Evolutionary conservation across 148 eudicot species (phyloP).

Genomic region (Agrostemma githago): DNA sequence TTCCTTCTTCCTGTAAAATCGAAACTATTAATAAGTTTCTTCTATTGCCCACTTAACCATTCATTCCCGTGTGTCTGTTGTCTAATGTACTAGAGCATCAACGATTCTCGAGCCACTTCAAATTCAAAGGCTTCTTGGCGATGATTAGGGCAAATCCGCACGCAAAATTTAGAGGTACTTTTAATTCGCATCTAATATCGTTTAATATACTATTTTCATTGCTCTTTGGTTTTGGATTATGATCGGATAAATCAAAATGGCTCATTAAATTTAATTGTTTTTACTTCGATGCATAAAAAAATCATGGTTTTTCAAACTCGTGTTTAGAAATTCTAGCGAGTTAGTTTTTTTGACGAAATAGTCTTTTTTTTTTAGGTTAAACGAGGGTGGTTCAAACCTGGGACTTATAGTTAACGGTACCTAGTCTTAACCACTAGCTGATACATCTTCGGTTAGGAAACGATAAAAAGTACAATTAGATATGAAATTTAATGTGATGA

Average conservation of each 20-base stretch:
- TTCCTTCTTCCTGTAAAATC: not conserved
- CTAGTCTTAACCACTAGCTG: too few species aligned
- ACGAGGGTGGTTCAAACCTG: too few species aligned
- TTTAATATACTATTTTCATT: not conserved
- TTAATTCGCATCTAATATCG: not conserved
- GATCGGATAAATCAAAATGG: too few species aligned
- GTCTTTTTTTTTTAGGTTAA: not conserved
- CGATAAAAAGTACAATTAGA: too few species aligned
- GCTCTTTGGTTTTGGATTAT: too few species aligned
- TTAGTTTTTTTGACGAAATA: too few species aligned
- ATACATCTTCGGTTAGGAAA: too few species aligned
- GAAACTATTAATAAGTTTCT: not conserved
- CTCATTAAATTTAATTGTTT: not conserved
- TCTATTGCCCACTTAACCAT: constrained; percentile 2
- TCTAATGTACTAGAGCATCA: constrained; percentile 45
- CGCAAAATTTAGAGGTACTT: constrained; percentile 19
- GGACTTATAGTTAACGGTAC: too few species aligned
- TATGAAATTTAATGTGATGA: too few species aligned
- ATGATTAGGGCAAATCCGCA: constrained; percentile 8
- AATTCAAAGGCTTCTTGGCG: constrained; percentile 36
- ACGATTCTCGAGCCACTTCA: constrained; percentile 46
- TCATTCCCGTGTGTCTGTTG: not conserved
- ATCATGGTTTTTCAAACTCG: too few species aligned
- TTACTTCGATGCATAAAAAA: not conserved
- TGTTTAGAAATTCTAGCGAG: too few species aligned